phyloP scores from a whole-genome alignment of 139 green algal species.

The Mesotaenium endlicherianum region DNA sequence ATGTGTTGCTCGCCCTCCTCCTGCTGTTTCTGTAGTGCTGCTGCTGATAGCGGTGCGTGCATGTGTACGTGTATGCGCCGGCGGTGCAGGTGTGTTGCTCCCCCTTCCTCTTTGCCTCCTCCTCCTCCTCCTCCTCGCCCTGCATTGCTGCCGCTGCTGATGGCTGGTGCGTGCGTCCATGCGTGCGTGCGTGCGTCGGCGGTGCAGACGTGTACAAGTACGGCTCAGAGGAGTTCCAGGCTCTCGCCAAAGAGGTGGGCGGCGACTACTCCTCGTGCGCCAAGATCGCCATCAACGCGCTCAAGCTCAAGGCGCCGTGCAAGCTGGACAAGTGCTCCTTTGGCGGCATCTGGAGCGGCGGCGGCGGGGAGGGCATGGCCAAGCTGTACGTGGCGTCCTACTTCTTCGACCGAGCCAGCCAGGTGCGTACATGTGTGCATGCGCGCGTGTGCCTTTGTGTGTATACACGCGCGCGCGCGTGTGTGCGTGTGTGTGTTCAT shows the following conservation, averaged over 20 bases:
- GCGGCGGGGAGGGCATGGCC: slow-evolving; percentile 41
- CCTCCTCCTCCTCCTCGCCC: not conserved
- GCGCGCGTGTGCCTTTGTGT: too few relatives aligned
- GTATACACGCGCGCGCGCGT: too few relatives aligned
- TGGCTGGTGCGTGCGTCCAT: too few relatives aligned
- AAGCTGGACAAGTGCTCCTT: slow-evolving; percentile 80
- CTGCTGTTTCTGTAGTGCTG: too few relatives aligned
- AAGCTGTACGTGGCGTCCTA: slow-evolving; percentile 92
- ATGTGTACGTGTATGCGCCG: too few relatives aligned
- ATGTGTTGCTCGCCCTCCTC: too few relatives aligned
- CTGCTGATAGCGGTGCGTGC: too few relatives aligned
- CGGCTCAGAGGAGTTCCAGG: slow-evolving; percentile 40
- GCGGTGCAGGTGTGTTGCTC: too few relatives aligned
- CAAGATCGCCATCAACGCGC: slow-evolving; percentile 26
- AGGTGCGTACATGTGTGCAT: slow-evolving; percentile 55
- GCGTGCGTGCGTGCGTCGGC: too few relatives aligned
- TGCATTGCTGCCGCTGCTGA: too few relatives aligned
- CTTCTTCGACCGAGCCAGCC: slow-evolving; percentile 86
- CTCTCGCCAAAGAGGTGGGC: slow-evolving; percentile 3
- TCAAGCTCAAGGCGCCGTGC: slow-evolving; percentile 54
- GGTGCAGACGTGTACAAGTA: slow-evolving; percentile 54
- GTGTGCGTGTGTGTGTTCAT: too few relatives aligned
- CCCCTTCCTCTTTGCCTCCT: not conserved
- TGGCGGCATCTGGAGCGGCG: slow-evolving; percentile 78
- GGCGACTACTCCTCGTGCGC: slow-evolving; percentile 52